Evolutionary conservation across 768 basidiomycete genomes (phyloP), one percentile per base, ranked within the genome.

Genomic region (Suillus bovinus): DNA sequence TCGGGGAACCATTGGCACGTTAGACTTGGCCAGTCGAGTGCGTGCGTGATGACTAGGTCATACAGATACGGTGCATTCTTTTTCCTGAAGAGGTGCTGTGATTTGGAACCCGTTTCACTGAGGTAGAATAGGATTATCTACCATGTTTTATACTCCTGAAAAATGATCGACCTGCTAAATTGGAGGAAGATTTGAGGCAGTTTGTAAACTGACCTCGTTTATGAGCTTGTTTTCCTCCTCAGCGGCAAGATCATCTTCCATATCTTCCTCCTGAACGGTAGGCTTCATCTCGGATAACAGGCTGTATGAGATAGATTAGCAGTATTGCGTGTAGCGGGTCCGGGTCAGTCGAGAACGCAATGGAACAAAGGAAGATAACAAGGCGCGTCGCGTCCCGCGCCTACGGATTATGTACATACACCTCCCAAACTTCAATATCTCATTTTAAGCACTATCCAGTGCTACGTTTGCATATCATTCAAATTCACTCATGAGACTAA

Each of bases 1-100:
- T 99, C 97, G 0, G 97, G 97, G 76, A 99, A 92, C 97, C 97
- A 99, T 78, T 99, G 97, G 74, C 93, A 95, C 5, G 97, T 99
- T 71, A 99, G 74, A 70, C 90, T 94, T 22, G 97, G 97, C 97
- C 97, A 99, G 76, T 97, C 94, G 56, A 99, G 82, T 36, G 96
- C 96, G 73, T 99, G 96, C 1, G 96, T 98, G 69, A 99, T 90
- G 66, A 99, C 93, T 27, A 96, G 83, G 76, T 99, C 97, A 75
- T 99, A 99, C 16, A 99, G 86, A 78, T 96, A 99, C 14, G 96
- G 96, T 59, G 96, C 94, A 77, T 96, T 96, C 80, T 94, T 94
- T 82, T 94, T 94, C 92, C 92, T 94, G 73, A 55, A 56, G 47
- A 63, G 54, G 22, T 31, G 27, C 39, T 7, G 29, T 39, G 34